Conservation (phyloP, 1,139 yeast species). For the Saccharomyces uvarum region DNA sequence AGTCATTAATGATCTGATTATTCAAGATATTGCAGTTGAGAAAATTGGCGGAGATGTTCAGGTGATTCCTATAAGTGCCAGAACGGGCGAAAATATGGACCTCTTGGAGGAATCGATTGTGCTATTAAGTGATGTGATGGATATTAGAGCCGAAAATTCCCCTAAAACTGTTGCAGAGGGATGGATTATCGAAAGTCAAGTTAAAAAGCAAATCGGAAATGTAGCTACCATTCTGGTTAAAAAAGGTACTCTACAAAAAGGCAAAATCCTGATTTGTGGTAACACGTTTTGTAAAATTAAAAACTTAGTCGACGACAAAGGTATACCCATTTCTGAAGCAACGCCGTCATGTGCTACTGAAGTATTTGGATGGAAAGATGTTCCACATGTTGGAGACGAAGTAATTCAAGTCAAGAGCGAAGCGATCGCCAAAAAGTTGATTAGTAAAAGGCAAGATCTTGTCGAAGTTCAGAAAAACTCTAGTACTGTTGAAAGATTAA, state of each 20-base stretch:
- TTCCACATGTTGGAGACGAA: conserved; percentile 88
- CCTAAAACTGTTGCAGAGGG: conserved; percentile 63
- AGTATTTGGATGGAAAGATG: conserved; percentile 87
- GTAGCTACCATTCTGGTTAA: conserved; percentile 79
- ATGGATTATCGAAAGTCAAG: conserved; percentile 81
- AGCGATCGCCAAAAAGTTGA: conserved; percentile 65
- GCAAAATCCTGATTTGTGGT: conserved; percentile 75
- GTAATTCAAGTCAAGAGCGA: conserved; percentile 72
- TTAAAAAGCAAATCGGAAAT: conserved; percentile 76
- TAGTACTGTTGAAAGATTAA: conserved; percentile 61
- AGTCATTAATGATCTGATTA: conserved; percentile 70
- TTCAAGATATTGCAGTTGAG: conserved; percentile 76
- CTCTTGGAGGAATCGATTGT: conserved; percentile 83
- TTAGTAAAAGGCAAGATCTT: conserved; percentile 53
- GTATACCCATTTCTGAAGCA: conserved; percentile 57
- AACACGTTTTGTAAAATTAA: conserved; percentile 78
- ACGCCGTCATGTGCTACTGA: conserved; percentile 90
- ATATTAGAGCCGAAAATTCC: conserved; percentile 57
- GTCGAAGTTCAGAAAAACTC: conserved; percentile 53
- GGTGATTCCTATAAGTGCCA: conserved; percentile 79
- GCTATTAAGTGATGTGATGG: conserved; percentile 75
- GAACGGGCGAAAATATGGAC: conserved; percentile 79
- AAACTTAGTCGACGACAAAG: conserved; percentile 70
- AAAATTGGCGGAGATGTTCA: conserved; percentile 95
- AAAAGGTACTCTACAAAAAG: conserved; percentile 67